Conservation (phyloP, 305 asterid genomes). For the Euphrasia arctica region DNA sequence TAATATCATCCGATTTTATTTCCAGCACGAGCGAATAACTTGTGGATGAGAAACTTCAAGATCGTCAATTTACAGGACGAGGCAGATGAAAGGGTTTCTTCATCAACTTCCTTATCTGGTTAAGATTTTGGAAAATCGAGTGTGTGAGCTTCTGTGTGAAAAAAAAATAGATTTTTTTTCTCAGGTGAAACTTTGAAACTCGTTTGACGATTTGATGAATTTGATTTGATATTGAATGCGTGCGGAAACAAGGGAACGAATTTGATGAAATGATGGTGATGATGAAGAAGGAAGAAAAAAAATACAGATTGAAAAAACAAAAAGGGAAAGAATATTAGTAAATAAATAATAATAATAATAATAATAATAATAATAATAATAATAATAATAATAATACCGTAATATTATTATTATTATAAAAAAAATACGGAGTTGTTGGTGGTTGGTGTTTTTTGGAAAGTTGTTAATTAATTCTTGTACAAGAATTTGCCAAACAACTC, state of each 20-base stretch:
- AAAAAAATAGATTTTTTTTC: background rate
- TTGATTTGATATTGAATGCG: slow-evolving; percentile 32
- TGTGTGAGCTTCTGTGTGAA: slow-evolving; percentile 25
- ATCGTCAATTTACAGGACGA: too few species aligned
- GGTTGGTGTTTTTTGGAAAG: too few species aligned
- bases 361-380: too few species aligned
- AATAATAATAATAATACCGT: too few species aligned
- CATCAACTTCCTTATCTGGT: too few species aligned
- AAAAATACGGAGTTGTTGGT: too few species aligned
- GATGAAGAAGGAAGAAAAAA: background rate
- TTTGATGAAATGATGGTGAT: slow-evolving; percentile 29
- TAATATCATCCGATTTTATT: slow-evolving; percentile 14
- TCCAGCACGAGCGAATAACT: background rate
- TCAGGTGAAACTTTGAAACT: slow-evolving; percentile 26
- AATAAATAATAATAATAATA: too few species aligned
- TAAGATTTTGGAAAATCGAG: too few species aligned
- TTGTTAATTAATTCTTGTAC: too few species aligned
- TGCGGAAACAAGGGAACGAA: slow-evolving; percentile 24
- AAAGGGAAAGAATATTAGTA: background rate
- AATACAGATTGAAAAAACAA: background rate
- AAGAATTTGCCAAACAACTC: too few species aligned
- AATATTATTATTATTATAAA: too few species aligned
- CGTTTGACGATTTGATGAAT: slow-evolving; percentile 39
- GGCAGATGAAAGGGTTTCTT: too few species aligned
- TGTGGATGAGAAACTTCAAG: background rate